phyloP scores from a whole-genome alignment of 2,329 filamentous ascomycete genomes.

The Tolypocladium amazonense region DNA sequence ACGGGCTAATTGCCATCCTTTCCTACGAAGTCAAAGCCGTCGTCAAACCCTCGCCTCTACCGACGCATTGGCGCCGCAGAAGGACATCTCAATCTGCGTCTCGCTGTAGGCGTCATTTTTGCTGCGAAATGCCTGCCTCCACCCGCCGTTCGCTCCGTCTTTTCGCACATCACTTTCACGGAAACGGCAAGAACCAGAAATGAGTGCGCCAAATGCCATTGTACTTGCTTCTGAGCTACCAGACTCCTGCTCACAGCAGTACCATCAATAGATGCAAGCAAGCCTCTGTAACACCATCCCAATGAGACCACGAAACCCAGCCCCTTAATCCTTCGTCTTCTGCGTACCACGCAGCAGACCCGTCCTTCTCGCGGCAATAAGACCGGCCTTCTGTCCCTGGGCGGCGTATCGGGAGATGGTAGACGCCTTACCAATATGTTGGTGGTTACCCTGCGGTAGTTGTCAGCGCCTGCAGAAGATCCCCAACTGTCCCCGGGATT shows the following conservation, averaged over 20 bases:
- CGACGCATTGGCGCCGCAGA: not conserved
- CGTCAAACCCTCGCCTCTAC: not conserved
- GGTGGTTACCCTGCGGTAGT: constrained; percentile 77
- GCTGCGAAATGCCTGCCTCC: not conserved
- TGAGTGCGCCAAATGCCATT: constrained; percentile 38
- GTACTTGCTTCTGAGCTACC: constrained; percentile 38
- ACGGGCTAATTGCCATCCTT: no score
- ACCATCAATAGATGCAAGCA: constrained; percentile 50
- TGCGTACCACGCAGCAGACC: constrained; percentile 99
- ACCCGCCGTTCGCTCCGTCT: no score
- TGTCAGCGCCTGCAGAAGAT: constrained; percentile 29
- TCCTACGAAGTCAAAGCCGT: no score
- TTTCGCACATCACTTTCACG: not conserved
- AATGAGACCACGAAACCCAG: constrained; percentile 44
- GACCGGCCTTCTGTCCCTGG: constrained; percentile 99
- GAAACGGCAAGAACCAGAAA: constrained; percentile 15
- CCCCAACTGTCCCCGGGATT: constrained; percentile 5
- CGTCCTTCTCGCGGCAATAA: constrained; percentile 98
- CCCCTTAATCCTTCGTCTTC: constrained; percentile 92
- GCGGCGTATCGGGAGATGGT: constrained; percentile 97
- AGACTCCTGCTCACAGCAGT: constrained; percentile 35
- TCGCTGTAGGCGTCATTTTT: not conserved
- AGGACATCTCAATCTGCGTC: not conserved
- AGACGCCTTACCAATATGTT: constrained; percentile 99
- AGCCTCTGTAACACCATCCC: constrained; percentile 55